Base-by-base conservation (phyloP, 345 rosid species). In the Gossypium herbaceum region DNA sequence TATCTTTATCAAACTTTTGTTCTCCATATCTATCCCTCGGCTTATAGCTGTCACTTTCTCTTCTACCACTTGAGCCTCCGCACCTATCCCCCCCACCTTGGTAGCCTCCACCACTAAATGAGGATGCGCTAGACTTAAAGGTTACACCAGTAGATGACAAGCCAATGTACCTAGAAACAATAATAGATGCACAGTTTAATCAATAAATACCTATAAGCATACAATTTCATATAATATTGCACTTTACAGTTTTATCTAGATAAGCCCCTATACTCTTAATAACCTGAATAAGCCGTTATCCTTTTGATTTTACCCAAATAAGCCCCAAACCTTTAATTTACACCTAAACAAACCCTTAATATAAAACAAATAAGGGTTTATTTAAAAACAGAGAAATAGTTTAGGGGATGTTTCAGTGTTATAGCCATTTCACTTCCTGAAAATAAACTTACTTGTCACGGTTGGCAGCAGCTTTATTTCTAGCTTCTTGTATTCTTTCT, bases 111-210 rank as follows among this genome's bases (percentile, higher is more conserved):
- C 88, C 84, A 72, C 92, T 82, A 76, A 68, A 92, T 6, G 98
- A 81, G 67, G 84, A 82, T 79, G 90, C 76, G 76, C 92, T 86
- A 78, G 97, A 88, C 75, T 89, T 96, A 72, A 83, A 86, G 47
- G 97, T 82, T 29, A 89, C 80, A 69, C 97, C 98, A 15, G 88
- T 76, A 22, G 99, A 96, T 56, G 99, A 93, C 76, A 96, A 97
- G 51, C 98, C 98, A 75, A 93, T 71, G 66, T 90, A 96, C 92
- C 99, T 96, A 73, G 72, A 65, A 60, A 74, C 29, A 63, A 61
- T 27, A 20, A 34, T 75, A 71, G 57, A 19, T 17, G 57, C n/a
- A 61, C 57, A 70, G 43, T 69, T 68, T 60, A 80, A 45, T 60
- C 67, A 79, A 25, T 27, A 34, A 47, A 16, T 63, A 9, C 66